Conservation (phyloP, 768 basidiomycete species). For the Termitomyces sp. region DNA sequence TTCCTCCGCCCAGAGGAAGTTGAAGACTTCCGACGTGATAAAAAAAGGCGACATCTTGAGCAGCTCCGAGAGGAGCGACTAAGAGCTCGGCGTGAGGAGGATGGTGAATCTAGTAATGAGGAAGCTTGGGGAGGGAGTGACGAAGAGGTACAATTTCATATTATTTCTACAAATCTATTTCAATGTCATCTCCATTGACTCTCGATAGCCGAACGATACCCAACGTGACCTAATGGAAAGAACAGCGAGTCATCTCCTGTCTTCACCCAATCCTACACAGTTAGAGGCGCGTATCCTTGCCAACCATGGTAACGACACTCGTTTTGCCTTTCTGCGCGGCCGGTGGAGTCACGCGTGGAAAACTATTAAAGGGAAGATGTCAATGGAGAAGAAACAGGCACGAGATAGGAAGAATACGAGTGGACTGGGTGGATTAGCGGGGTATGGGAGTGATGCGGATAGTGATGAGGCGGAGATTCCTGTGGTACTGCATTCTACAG, state of each 20-base stretch:
- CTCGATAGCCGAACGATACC: conserved; percentile 49
- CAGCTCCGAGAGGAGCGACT: conserved; percentile 60
- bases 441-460: conserved; percentile 52
- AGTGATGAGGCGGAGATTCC: conserved; percentile 19
- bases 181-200: not conserved
- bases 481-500: not conserved
- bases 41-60: conserved; percentile 60
- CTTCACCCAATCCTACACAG: conserved; percentile 73
- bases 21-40: conserved; percentile 61
- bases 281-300: conserved; percentile 87
- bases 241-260: conserved; percentile 62
- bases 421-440: conserved; percentile 48
- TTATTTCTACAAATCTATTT: not conserved
- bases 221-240: conserved; percentile 66
- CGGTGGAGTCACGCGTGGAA: conserved; percentile 68
- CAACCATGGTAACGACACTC: conserved; percentile 71
- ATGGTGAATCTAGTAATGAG: conserved; percentile 25
- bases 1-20: conserved; percentile 65
- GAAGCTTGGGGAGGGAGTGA: conserved; percentile 60
- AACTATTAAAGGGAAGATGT: conserved; percentile 38
- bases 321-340: conserved; percentile 80
- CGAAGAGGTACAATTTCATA: conserved; percentile 49
- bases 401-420: conserved; percentile 11
- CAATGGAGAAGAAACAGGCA: conserved; percentile 20
- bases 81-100: conserved; percentile 43